A percentile compares a stretch with the other conserved stretches of the same genome.
phyloP scores from a whole-genome alignment of 441 rosid species.

The Erysimum pusillum region DNA sequence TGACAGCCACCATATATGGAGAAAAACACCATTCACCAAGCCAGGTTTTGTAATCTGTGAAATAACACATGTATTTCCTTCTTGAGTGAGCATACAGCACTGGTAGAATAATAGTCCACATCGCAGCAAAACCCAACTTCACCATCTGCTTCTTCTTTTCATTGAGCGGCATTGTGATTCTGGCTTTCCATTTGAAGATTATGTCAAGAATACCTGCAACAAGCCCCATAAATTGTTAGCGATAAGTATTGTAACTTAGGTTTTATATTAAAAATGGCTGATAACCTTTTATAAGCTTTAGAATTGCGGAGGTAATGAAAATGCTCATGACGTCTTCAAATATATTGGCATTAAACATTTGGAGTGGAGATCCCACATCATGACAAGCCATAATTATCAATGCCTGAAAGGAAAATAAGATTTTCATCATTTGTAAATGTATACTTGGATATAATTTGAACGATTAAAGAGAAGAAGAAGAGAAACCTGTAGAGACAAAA shows the following conservation, averaged over 20 bases:
- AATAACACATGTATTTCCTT: conserved; percentile 87
- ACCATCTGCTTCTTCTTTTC: conserved; percentile 70
- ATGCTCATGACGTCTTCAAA: conserved; percentile 96
- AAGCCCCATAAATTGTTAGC: conserved; percentile 38
- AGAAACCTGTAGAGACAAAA: conserved; percentile 90
- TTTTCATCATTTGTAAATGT: conserved; percentile 3
- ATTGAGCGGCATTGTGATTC: conserved; percentile 68
- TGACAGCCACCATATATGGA: conserved; percentile 87
- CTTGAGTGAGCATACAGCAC: conserved; percentile 77
- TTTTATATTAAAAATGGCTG: not conserved
- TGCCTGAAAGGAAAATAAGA: conserved; percentile 65
- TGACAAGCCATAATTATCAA: conserved; percentile 98
- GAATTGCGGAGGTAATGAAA: conserved; percentile 86
- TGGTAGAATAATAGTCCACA: conserved; percentile 92
- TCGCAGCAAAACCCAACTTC: conserved; percentile 76
- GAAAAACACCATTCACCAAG: conserved; percentile 85
- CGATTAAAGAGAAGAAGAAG: conserved; percentile 40
- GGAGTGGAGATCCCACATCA: conserved; percentile 89
- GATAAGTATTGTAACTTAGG: conserved; percentile 7
- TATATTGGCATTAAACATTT: conserved; percentile 72
- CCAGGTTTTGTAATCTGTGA: conserved; percentile 74
- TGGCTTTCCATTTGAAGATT: conserved; percentile 86
- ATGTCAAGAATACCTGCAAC: conserved; percentile 88
- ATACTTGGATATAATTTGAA: conserved; percentile 23
- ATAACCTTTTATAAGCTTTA: conserved; percentile 83